Base-by-base conservation (phyloP, 495 filamentous ascomycete species). In the Penicillium mononematosum region DNA sequence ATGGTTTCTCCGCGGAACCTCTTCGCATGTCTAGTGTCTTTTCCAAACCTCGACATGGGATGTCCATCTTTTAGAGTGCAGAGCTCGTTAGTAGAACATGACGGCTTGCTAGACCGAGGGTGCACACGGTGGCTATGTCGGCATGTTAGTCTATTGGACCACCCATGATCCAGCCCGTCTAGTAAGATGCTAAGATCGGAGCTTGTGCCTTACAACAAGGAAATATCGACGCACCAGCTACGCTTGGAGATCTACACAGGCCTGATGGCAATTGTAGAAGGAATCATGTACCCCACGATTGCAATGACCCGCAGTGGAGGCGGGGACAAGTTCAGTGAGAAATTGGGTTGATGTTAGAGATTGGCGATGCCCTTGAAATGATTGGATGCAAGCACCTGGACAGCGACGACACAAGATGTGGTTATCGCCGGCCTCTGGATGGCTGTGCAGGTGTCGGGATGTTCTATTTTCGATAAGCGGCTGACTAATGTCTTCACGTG, bases 1-100 rank as follows among this genome's bases (percentile, higher is more conserved):
- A 25, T 54, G 3, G 56, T 60, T 64, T 66, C 60, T 68, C 62
- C 62, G 66, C 68, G 58, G 64, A 59, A 50, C 27, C 51, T 56
- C 53, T 60, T 54, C 29, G 59, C 64, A 50, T 58, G 60, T 53
- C 63, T 68, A 58, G 57, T 54, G 52, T 73, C 73, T 68, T 64
- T 58, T 70, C 62, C 65, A 58, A 42, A 32, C 38, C 39, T 44
- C 39, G 19, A 39, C 25, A 56, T 56, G 27, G 39, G 44, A 50
- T 34, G 27, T 58, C 60, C 63, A 66, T 63, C 20, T 43, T 63
- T 47, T 29, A 54, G 27, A 45, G 19, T 42, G 39, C 42, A 44
- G 24, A 43, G 17, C 39, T 43, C 39, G 10, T 53, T 20, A 52
- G 50, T 39, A n/a, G 32, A 27, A 47, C 24, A 49, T 41, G 41